Conservation (phyloP, 371 early-diverging fungal genomes). For the Syncephalis plumigaleata region DNA sequence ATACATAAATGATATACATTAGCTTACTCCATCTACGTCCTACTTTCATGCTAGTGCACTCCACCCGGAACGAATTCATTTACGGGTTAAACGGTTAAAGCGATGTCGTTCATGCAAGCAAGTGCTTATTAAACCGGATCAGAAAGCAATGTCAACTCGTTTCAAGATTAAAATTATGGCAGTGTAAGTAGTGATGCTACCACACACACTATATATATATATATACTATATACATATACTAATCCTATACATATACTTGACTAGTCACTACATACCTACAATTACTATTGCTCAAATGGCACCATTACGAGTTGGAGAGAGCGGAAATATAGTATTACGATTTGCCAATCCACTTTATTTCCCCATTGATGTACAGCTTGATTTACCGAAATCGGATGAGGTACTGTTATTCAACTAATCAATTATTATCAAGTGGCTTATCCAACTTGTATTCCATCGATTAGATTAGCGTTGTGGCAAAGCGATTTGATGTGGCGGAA, state of each 20-base stretch:
- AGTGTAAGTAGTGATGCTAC: too few relatives aligned
- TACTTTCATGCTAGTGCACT: constrained; percentile 17
- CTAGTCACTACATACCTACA: constrained; percentile 53
- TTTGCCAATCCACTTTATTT: constrained; percentile 73
- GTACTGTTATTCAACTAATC: constrained; percentile 7
- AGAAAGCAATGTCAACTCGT: constrained; percentile 67
- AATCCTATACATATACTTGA: background rate
- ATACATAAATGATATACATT: background rate
- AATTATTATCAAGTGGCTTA: background rate
- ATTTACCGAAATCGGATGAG: constrained; percentile 13
- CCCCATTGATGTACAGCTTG: constrained; percentile 44
- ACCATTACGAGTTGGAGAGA: constrained; percentile 23
- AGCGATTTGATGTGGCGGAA: constrained; percentile 51
- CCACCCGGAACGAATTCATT: constrained; percentile 68
- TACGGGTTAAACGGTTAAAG: constrained; percentile 70
- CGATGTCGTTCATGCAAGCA: constrained; percentile 77
- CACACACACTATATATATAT: background rate
- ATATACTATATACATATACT: background rate
- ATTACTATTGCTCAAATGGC: constrained; percentile 52
- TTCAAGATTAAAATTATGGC: constrained; percentile 81
- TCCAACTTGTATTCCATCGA: constrained; percentile 1
- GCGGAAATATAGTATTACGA: constrained; percentile 45
- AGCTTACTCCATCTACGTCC: background rate
- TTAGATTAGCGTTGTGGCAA: constrained; percentile 37
- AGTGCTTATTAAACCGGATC: constrained; percentile 79